Evolutionary conservation across 1,139 yeast genomes (phyloP).

Genomic region (Debaryomycetaceae sp.): DNA sequence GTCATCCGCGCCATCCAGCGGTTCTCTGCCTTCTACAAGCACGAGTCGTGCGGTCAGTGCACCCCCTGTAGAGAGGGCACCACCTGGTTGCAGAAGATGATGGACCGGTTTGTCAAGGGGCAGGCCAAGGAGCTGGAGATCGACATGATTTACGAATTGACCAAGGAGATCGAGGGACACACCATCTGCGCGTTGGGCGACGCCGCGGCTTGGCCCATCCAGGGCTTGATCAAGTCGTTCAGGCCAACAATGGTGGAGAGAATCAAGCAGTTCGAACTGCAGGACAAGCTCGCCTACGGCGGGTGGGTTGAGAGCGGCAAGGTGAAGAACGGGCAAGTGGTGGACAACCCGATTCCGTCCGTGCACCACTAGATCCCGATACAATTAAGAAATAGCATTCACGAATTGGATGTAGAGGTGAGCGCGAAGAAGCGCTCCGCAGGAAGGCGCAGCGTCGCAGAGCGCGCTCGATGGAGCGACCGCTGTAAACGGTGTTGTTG

Average conservation of each 20-base stretch:
- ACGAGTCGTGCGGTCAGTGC: constrained; percentile 92
- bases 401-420: too few species aligned
- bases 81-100: constrained; percentile 75
- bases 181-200: constrained; percentile 90
- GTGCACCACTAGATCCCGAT: constrained; percentile 30
- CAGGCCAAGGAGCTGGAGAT: constrained; percentile 78
- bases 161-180: constrained; percentile 85
- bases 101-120: constrained; percentile 75
- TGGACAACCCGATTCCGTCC: constrained; percentile 55
- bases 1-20: constrained; percentile 81
- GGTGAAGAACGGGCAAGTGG: constrained; percentile 61
- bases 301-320: constrained; percentile 73
- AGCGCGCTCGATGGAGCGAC: too few species aligned
- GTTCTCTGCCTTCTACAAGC: constrained; percentile 76
- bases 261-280: constrained; percentile 40
- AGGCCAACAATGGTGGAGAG: constrained; percentile 77
- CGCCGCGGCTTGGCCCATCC: constrained; percentile 92
- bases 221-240: constrained; percentile 79
- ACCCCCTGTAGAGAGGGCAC: constrained; percentile 96
- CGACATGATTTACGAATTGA: constrained; percentile 75
- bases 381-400: too few species aligned
- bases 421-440: too few species aligned
- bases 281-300: constrained; percentile 53
- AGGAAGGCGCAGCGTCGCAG: too few species aligned
- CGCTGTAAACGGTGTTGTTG: too few species aligned